phyloP scores from a whole-genome alignment of 768 basidiomycete genomes.

The Cyclocybe aegerita region DNA sequence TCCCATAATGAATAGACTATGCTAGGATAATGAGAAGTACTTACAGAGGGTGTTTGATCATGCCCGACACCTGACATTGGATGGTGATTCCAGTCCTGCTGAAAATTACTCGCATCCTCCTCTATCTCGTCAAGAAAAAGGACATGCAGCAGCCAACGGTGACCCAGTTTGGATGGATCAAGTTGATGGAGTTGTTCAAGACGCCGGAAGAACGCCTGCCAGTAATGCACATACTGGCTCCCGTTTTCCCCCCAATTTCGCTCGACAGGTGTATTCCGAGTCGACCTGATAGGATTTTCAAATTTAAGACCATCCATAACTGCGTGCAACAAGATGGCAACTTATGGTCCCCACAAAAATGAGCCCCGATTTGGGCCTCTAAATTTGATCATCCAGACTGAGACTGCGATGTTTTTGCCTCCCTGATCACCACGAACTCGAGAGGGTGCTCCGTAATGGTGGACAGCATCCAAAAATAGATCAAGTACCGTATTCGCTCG shows the following conservation, averaged over 20 bases:
- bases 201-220: slow-evolving; percentile 37
- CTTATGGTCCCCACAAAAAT: slow-evolving; percentile 31
- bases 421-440: slow-evolving; percentile 32
- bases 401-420: slow-evolving; percentile 31
- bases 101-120: slow-evolving; percentile 29
- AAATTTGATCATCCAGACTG: slow-evolving; percentile 32
- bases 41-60: too few relatives aligned
- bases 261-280: slow-evolving; percentile 38
- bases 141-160: slow-evolving; percentile 41
- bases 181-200: slow-evolving; percentile 35
- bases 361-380: slow-evolving; percentile 25
- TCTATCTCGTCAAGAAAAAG: slow-evolving; percentile 37
- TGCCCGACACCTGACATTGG: slow-evolving; percentile 23
- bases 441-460: slow-evolving; percentile 25
- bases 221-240: slow-evolving; percentile 30
- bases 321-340: not conserved
- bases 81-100: slow-evolving; percentile 37
- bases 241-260: slow-evolving; percentile 39
- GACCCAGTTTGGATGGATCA: slow-evolving; percentile 22
- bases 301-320: too few relatives aligned
- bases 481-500: slow-evolving; percentile 24
- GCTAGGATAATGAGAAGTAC: too few relatives aligned
- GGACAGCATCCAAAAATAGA: slow-evolving; percentile 20
- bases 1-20: too few relatives aligned
- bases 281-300: slow-evolving; percentile 21